Evolutionary conservation across 345 rosid genomes (phyloP), one percentile per base, ranked within the genome.

Genomic region (Gossypium australe): DNA sequence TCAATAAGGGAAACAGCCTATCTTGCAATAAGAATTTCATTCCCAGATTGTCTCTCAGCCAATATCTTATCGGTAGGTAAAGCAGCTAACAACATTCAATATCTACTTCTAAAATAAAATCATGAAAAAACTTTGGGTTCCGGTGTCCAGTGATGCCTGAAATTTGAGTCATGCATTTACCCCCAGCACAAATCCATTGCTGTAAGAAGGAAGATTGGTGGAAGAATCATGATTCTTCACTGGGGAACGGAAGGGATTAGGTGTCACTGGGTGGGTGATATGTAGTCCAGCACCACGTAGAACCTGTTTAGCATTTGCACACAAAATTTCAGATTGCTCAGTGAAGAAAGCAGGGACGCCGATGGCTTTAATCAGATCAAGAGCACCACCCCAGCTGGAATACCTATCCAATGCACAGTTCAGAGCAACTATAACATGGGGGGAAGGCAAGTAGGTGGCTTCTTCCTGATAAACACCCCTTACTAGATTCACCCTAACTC

Each of bases 391-490:
- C 88, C 87, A 87, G 62, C 72, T 82, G 0, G 74, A 64, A 67
- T 83, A 78, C 82, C 80, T 51, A 49, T 84, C 85, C 59, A 83
- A 73, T 72, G 75, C 82, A 75, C 89, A 89, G 81, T 87, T 87
- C 65, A 87, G 72, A 51, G 84, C 85, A 9, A 87, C 85, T 20
- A 85, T 56, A 55, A 82, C 77, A 73, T 82, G 87, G 0, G 90
- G 89, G 59, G 86, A 81, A 75, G 85, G 79, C 71, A 87, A 78
- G 77, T 82, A 82, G 44, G 81, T 73, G 64, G 80, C 85, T 80
- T 87, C 89, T 12, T 85, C 89, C 73, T 85, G 89, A 80, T 89
- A 85, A 79, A 84, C 70, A 20, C 89, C 90, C 27, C 78, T 81
- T 58, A 83, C 77, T 18, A 83, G 82, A 74, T 85, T 79, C 78